Evolutionary conservation across 1,139 yeast genomes (phyloP), one percentile per base, ranked within the genome.

Genomic region (Pneumocystis oryctolagi): DNA sequence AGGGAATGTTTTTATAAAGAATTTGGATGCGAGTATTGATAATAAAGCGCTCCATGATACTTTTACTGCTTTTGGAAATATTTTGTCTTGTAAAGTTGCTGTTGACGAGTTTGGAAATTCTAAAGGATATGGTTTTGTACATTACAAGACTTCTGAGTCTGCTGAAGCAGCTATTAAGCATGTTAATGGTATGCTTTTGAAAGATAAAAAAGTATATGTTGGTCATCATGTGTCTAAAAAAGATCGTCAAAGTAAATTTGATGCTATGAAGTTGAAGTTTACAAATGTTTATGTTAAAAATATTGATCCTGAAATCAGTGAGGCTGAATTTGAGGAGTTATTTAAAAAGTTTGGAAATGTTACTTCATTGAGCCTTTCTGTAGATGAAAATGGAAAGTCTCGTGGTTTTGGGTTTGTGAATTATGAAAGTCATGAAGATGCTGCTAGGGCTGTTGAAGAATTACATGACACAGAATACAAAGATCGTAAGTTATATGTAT

Each of bases 11-110:
- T 92, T 87, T 83, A 92, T 92, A 81, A 92, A 92, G 85, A 94
- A 92, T 84, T 84, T 92, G 79, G 97, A 92, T 78, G 95, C 96
- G 66, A 96, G 90, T 73, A 92, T 92, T 73, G 99, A 92, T 79
- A 92, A 92, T 89, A 92, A 92, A 83, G 96, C 97, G 72, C 83
- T 92, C 73, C 96, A 90, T 79, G 98, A 92, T 76, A 92, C 98
- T 67, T 92, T 92, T 80, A 84, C 95, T 69, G 96, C 96, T 68
- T 94, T 92, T 74, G 99, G 99, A 76, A 86, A 82, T 75, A 90
- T 94, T 71, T 81, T 92, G 78, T 90, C 97, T 64, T 89, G 97
- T 80, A 92, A 92, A 82, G 95, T 92, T 74, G 98, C 97, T 71
- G 85, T 92, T 70, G 97, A 92, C 76, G 94, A 85, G 76, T 78